phyloP scores from a whole-genome alignment of 768 basidiomycete genomes.

The Mrakia blollopis region DNA sequence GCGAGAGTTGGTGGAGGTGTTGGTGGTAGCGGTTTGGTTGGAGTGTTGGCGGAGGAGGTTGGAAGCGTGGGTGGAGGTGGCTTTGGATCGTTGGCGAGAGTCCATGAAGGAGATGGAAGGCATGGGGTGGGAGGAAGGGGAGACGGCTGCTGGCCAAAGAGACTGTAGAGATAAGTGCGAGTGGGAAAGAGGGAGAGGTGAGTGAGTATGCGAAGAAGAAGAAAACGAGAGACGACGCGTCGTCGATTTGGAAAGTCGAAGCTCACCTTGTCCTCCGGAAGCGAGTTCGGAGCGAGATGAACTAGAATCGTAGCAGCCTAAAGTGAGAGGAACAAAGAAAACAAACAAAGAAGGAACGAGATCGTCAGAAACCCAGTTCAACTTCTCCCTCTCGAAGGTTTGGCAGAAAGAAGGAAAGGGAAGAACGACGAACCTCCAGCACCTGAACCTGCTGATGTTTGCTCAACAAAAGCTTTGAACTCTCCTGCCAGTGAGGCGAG shows the following conservation, averaged over 20 bases:
- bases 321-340: constrained; percentile 14
- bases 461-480: constrained; percentile 79
- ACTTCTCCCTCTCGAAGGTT: not conserved
- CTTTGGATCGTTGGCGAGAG: constrained; percentile 26
- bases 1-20: constrained; percentile 31
- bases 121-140: constrained; percentile 37
- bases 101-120: constrained; percentile 35
- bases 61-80: constrained; percentile 30
- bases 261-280: constrained; percentile 83
- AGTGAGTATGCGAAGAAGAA: constrained; percentile 26
- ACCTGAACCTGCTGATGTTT: constrained; percentile 98
- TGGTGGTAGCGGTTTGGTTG: constrained; percentile 31
- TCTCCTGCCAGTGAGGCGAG: constrained; percentile 91
- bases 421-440: constrained; percentile 62
- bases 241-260: not conserved
- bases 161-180: constrained; percentile 29
- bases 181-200: not conserved
- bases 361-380: not conserved
- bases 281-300: constrained; percentile 67
- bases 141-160: constrained; percentile 37
- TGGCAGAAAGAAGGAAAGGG: not conserved
- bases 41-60: constrained; percentile 30
- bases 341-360: constrained; percentile 6
- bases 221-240: not conserved
- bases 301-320: constrained; percentile 93